Evolutionary conservation across 805 yeast genomes (phyloP), one percentile per base, ranked within the genome.

Genomic region (Metschnikowia drakensbergensis): DNA sequence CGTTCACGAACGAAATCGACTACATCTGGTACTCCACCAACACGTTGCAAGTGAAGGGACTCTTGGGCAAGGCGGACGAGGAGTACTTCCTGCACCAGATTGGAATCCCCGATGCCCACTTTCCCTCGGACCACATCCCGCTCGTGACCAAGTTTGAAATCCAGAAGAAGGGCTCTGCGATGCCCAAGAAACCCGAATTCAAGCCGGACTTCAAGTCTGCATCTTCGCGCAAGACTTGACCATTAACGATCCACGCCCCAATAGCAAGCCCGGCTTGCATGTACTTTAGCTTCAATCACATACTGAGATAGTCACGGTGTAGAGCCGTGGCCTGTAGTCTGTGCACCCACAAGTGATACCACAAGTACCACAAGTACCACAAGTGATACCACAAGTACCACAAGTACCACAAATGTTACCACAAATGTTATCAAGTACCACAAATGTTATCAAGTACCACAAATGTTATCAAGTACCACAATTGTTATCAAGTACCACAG

Each of bases 41-140:
- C 10, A 75, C 82, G n/a, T 73, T 94, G 53, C 80, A 84, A 48
- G 96, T 94, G 6, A 83, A 83, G 57, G 97, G 97, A 6, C 70
- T 94, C 58, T 72, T 92, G 47, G 98, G 97, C 27, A 81, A 82
- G 58, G 81, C 91, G 37, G 97, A 92, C 64, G 76, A 76, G 40
- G 86, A 85, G 3, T 94, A 94, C 64, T 76, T 84, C 41, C 72
- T 79, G 48, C 83, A 83, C 56, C 82, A 82, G 52, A 85, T 94
- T 63, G 99, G 98, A 6, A 83, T 94, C 67, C 99, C 99, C 22
- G 88, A 88, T 62, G 88, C 90, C 23, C 88, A 90, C 64, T 86
- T 85, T 71, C 97, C 98, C 25, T 88, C 96, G 42, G 98, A 92
- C 67, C 98, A 92, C 69, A 80, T 92, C 59, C 91, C 97, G n/a